These are phyloP conservation scores for Aspergillus transmontanensis DNA, from an alignment of 2,329 filamentous ascomycete genomes.

Conservation along the genomic window DNA sequence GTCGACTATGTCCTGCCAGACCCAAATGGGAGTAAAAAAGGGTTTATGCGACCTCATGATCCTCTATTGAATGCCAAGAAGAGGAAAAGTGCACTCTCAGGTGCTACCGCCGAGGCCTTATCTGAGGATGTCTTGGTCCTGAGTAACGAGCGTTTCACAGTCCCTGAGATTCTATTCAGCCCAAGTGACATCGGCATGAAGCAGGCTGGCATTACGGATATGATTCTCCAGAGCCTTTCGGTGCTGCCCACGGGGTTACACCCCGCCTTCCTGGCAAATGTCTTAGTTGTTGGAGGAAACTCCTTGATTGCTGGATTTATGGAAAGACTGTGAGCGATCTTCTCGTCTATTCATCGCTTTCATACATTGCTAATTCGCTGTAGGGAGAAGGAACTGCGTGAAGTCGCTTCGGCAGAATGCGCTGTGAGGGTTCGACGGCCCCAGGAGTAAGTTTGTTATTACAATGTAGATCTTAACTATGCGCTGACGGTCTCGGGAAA, in stretches of 20 bases:
- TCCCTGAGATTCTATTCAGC: constrained; percentile 87
- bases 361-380: constrained; percentile 23
- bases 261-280: constrained; percentile 81
- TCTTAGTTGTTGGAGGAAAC: constrained; percentile 87
- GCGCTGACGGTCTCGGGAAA: constrained; percentile 16
- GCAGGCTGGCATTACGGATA: constrained; percentile 78
- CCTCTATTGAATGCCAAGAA: constrained; percentile 60
- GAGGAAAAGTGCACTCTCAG: constrained; percentile 51
- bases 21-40: constrained; percentile 64
- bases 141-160: constrained; percentile 86
- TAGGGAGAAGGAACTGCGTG: constrained; percentile 68
- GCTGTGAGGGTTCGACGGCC: constrained; percentile 72
- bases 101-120: constrained; percentile 48
- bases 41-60: constrained; percentile 77
- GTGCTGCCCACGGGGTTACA: constrained; percentile 79
- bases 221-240: constrained; percentile 77
- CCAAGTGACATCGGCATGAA: constrained; percentile 83
- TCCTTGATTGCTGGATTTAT: constrained; percentile 78
- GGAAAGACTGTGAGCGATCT: constrained; percentile 63
- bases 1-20: constrained; percentile 94
- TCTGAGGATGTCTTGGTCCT: constrained; percentile 82
- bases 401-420: constrained; percentile 74
- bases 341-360: background rate
- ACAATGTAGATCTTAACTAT: constrained; percentile 2
- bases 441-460: constrained; percentile 53